Base-by-base conservation (phyloP, 139 green algal genomes). In the Astrephomene gubernaculifera region DNA sequence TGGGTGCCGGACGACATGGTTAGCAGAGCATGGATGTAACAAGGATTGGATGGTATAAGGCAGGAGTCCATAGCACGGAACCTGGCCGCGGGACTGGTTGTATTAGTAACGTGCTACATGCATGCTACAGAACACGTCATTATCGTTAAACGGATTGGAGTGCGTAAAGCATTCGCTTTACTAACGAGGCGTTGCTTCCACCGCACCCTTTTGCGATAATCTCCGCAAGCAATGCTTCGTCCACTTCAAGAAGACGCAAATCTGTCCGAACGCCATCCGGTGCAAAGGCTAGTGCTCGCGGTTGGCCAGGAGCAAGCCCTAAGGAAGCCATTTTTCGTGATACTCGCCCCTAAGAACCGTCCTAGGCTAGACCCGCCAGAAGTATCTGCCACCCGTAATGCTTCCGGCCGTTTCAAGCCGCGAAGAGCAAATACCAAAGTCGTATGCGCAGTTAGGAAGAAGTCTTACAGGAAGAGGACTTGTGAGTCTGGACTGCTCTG, bases 221-320 rank as follows among this genome's bases (percentile, higher is more conserved):
- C 31, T 87, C 81, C 4, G 78, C 27, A 10, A 92, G 74, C 39
- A 92, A 52, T 12, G 31, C 12, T 9, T 89, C 86, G 33, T 90
- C 86, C 8, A 90, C 44, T 43, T 92, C 86, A 25, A 92, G 31
- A 3, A 92, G 83, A 0, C 68, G 52, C 43, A 85, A 52, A 60
- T 90, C 86, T 7, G 27, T 53, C 10, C 79, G 71, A 5, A 90
- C 74, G 9, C 36, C 36, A 8, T 45, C 65, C 33, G 74, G 53
- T 2, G 54, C 53, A 35, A 82, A 82, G 3, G 74, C 35, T 4
- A 82, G 25, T 1, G 35, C 10, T 8, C 74, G 53, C 33, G 74
- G 74, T 24, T 71, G 35, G 5, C 74, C 54, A 7, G 35, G 19
- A 53, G 39, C 24, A 38, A 82, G 36, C 1, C 53, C 74, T 5